phyloP scores from a whole-genome alignment of 1,284 basidiomycete species.

The Microbotryum intermedium region DNA sequence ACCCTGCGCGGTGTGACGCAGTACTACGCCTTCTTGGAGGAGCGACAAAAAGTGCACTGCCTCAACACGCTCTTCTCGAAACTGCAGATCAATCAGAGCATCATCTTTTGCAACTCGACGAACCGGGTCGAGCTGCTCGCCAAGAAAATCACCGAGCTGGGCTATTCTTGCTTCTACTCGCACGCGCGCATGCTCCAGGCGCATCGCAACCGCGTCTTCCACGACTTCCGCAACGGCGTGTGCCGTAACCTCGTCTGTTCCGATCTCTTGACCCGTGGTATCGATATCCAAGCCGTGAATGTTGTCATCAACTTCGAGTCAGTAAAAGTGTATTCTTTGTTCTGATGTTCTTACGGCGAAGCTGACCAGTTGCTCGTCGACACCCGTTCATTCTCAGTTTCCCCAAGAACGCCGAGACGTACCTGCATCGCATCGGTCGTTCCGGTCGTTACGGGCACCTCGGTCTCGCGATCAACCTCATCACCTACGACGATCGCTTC shows the following conservation, averaged over 20 bases:
- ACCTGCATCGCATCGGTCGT: constrained; percentile 94
- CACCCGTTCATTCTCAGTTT: constrained; percentile 58
- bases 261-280: constrained; percentile 92
- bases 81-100: constrained; percentile 99
- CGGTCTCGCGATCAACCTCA: constrained; percentile 82
- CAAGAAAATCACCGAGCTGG: constrained; percentile 97
- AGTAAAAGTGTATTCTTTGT: too few species aligned
- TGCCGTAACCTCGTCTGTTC: constrained; percentile 96
- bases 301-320: constrained; percentile 90
- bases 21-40: constrained; percentile 98
- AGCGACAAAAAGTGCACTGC: constrained; percentile 98
- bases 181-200: constrained; percentile 99
- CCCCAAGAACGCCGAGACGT: constrained; percentile 97
- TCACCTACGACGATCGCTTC: constrained; percentile 84
- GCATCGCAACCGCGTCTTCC: constrained; percentile 98
- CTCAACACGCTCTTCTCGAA: constrained; percentile 95
- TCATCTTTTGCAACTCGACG: constrained; percentile 99
- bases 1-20: constrained; percentile 97
- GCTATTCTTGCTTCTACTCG: constrained; percentile 99
- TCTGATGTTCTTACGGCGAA: too few species aligned
- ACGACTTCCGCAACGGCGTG: constrained; percentile 96
- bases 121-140: constrained; percentile 98
- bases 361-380: not conserved
- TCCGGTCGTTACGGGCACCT: constrained; percentile 95
- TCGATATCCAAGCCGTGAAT: constrained; percentile 99